Percentiles rank a stretch among this genome's conserved stretches.
Conservation (phyloP, 1,284 basidiomycete genomes). For the Trichosporon coremiiforme region DNA sequence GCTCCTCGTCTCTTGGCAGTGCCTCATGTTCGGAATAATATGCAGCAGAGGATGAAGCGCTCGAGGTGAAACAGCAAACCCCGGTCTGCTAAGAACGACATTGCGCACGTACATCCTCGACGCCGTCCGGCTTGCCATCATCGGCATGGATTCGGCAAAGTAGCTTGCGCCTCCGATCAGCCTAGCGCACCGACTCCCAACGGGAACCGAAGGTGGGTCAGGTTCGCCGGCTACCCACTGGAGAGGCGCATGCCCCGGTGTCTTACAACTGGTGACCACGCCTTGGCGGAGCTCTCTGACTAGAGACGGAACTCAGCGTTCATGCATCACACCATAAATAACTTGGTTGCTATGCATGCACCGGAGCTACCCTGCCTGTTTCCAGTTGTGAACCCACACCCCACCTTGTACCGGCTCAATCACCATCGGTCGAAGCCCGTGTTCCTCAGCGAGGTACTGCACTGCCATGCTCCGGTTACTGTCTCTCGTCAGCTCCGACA, state of each 20-base stretch:
- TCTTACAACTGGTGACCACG: background rate
- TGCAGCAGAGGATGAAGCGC: background rate
- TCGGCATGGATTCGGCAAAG: background rate
- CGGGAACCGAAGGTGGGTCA: background rate
- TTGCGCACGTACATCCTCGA: background rate
- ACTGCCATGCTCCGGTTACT: background rate
- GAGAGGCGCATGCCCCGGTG: background rate
- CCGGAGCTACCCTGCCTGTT: background rate
- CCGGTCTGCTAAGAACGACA: background rate
- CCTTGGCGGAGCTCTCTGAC: background rate
- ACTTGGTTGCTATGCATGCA: background rate
- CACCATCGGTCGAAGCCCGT: background rate
- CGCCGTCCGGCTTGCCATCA: background rate
- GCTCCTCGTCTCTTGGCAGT: background rate
- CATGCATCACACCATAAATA: background rate
- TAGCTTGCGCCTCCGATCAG: too few relatives aligned
- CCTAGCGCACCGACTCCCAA: too few relatives aligned
- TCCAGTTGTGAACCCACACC: background rate
- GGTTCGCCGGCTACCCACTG: background rate
- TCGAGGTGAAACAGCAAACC: background rate
- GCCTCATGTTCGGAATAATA: background rate
- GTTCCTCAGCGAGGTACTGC: background rate
- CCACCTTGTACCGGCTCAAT: background rate
- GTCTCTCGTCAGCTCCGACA: background rate
- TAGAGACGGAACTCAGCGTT: background rate